These are phyloP conservation scores for Malus hybrid DNA, from an alignment of 331 rosid genomes.

Conservation along the genomic window DNA sequence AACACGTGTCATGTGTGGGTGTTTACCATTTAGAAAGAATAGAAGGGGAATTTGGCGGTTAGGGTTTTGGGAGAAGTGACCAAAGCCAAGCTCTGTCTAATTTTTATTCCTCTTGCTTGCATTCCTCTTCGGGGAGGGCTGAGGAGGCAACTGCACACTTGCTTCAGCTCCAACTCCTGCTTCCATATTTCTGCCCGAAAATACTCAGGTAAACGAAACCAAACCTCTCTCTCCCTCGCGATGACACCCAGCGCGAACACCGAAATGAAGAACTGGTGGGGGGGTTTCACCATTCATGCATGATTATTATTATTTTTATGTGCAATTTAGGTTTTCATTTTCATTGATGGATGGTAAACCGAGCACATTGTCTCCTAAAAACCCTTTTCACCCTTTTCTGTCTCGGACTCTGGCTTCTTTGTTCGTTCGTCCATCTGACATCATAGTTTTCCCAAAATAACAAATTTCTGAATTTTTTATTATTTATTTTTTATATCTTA, in stretches of 20 bases:
- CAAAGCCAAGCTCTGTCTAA: background rate
- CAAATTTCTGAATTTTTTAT: background rate
- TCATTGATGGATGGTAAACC: no score
- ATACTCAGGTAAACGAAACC: background rate
- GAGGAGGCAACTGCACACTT: background rate
- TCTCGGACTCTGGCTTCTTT: background rate
- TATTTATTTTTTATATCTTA: background rate
- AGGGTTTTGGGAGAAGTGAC: constrained; percentile 1
- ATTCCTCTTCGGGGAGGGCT: background rate
- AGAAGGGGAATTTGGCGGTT: constrained; percentile 3
- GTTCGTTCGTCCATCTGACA: background rate
- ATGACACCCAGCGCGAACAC: no score
- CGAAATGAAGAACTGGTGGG: background rate
- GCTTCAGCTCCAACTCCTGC: background rate
- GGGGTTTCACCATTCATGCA: no score
- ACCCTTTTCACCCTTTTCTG: background rate
- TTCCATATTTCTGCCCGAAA: background rate
- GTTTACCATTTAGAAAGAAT: background rate
- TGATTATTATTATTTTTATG: no score
- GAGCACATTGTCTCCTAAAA: background rate
- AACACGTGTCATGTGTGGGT: background rate
- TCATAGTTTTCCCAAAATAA: background rate
- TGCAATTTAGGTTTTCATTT: no score
- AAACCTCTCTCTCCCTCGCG: background rate
- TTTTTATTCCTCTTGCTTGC: background rate